Evolutionary conservation across 768 basidiomycete species (phyloP).

Genomic region (Hysterangium stoloniferum): DNA sequence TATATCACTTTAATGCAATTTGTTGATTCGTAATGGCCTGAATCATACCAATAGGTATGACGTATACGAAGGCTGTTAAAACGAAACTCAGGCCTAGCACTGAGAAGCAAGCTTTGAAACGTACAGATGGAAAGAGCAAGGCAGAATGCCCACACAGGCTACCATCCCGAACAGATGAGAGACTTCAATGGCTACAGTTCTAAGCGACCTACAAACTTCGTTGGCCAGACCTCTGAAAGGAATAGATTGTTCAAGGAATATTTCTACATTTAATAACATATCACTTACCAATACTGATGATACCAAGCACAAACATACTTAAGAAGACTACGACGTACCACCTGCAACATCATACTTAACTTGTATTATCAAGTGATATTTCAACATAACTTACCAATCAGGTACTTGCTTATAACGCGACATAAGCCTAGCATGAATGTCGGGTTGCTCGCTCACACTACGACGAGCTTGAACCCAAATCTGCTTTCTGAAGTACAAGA

Average conservation of each 20-base stretch:
- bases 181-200: no score
- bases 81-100: neutral
- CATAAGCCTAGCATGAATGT: slow-evolving; percentile 85
- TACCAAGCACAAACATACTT: slow-evolving; percentile 45
- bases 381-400: slow-evolving; percentile 34
- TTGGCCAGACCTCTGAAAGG: slow-evolving; percentile 53
- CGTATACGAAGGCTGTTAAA: slow-evolving; percentile 33
- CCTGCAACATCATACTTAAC: no score
- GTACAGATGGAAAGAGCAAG: slow-evolving; percentile 42
- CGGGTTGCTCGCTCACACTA: slow-evolving; percentile 64
- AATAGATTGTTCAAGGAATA: no score
- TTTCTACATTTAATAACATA: no score
- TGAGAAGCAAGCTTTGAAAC: slow-evolving; percentile 16
- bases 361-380: slow-evolving; percentile 11
- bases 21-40: slow-evolving; percentile 85
- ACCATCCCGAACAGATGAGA: slow-evolving; percentile 58
- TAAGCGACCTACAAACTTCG: slow-evolving; percentile 41
- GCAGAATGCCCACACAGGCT: slow-evolving; percentile 70
- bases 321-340: slow-evolving; percentile 59
- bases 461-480: slow-evolving; percentile 64
- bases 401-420: slow-evolving; percentile 59
- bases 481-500: slow-evolving; percentile 80
- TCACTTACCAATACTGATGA: slow-evolving; percentile 40
- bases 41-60: slow-evolving; percentile 72
- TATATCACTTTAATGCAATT: slow-evolving; percentile 44